These are phyloP conservation scores for Candida michaelii DNA, from an alignment of 805 yeast genomes.

Conservation along the genomic window DNA sequence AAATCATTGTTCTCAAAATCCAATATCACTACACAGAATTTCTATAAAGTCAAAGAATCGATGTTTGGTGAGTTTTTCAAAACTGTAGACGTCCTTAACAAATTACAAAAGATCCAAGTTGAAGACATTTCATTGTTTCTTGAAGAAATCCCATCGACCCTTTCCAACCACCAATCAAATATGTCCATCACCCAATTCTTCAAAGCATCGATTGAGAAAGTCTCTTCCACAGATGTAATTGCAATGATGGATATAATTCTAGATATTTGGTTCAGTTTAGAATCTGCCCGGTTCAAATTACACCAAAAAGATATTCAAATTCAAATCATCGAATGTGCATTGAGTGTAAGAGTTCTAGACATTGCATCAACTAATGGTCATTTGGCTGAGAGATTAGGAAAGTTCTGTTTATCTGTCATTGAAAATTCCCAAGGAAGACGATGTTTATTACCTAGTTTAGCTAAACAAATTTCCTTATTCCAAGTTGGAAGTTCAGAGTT, in stretches of 20 bases:
- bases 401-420: slow-evolving; percentile 46
- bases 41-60: slow-evolving; percentile 46
- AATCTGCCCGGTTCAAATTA: slow-evolving; percentile 58
- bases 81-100: slow-evolving; percentile 10
- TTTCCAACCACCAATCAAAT: slow-evolving; percentile 24
- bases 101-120: not conserved
- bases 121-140: slow-evolving; percentile 6
- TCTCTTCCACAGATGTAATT: slow-evolving; percentile 10
- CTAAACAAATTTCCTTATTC: slow-evolving; percentile 45
- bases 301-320: slow-evolving; percentile 66
- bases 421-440: slow-evolving; percentile 60
- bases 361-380: slow-evolving; percentile 30
- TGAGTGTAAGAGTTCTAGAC: slow-evolving; percentile 41
- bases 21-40: slow-evolving; percentile 19
- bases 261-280: slow-evolving; percentile 58
- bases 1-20: slow-evolving; percentile 16
- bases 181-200: slow-evolving; percentile 23
- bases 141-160: slow-evolving; percentile 9
- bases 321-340: slow-evolving; percentile 50
- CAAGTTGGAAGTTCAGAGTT: slow-evolving; percentile 36
- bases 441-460: slow-evolving; percentile 61
- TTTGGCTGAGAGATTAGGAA: slow-evolving; percentile 25
- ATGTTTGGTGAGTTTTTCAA: slow-evolving; percentile 25
- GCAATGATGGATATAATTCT: slow-evolving; percentile 33
- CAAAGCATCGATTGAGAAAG: slow-evolving; percentile 14